Percentiles rank a stretch among this genome's conserved stretches.
phyloP scores from a whole-genome alignment of 495 filamentous ascomycete species.

The Oidiodendron maius region DNA sequence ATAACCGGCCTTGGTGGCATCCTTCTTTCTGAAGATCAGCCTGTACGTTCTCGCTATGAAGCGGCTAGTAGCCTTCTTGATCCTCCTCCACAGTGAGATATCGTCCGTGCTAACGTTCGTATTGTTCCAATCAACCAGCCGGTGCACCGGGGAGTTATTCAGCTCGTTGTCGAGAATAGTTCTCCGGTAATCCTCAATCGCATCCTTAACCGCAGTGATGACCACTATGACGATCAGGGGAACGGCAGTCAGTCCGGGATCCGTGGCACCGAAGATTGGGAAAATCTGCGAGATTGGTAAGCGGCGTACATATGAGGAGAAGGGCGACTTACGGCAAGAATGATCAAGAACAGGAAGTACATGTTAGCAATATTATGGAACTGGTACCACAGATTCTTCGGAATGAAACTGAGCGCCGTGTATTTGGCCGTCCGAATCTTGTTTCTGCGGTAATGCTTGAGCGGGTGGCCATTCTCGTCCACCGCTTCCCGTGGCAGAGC shows the following conservation, averaged over 20 bases:
- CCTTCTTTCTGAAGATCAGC: constrained; percentile 42
- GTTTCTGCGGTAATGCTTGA: constrained; percentile 71
- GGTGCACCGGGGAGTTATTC: constrained; percentile 94
- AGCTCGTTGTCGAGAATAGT: constrained; percentile 89
- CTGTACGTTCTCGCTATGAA: constrained; percentile 53
- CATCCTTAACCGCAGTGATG: constrained; percentile 90
- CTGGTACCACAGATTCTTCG: constrained; percentile 94
- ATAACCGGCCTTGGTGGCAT: constrained; percentile 40
- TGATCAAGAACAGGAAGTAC: constrained; percentile 95
- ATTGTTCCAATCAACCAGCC: constrained; percentile 82
- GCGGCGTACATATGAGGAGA: background rate
- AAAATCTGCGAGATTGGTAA: constrained; percentile 65
- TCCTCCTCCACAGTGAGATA: constrained; percentile 76
- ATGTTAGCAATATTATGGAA: constrained; percentile 99
- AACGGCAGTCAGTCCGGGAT: constrained; percentile 84
- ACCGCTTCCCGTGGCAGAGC: constrained; percentile 71
- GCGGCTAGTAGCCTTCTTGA: constrained; percentile 85
- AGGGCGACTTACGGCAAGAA: constrained; percentile 68
- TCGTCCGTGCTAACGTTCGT: constrained; percentile 88
- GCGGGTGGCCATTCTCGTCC: constrained; percentile 77
- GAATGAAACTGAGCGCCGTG: constrained; percentile 91
- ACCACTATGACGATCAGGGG: constrained; percentile 93
- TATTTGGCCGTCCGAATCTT: constrained; percentile 98
- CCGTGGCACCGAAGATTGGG: constrained; percentile 86
- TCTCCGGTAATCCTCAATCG: constrained; percentile 94